Base-by-base conservation (phyloP, 768 basidiomycete species). In the Auricularia sp. region DNA sequence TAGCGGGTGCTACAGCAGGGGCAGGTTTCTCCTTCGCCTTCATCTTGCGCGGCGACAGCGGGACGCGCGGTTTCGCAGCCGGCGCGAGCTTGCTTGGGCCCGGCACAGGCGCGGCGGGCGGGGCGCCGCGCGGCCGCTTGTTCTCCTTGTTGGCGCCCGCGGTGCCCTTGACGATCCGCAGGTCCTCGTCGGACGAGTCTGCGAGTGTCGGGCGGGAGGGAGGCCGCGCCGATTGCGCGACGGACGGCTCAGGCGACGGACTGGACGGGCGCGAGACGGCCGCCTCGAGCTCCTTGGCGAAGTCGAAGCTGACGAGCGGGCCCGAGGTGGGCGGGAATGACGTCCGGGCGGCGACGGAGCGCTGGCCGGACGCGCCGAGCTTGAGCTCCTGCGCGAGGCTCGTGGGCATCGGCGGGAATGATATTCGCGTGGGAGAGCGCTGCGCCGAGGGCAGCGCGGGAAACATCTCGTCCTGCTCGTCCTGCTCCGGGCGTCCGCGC, bases 331-430 rank as follows among this genome's bases (percentile, higher is more conserved):
- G 56, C 10, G 56, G 29, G 56, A 59, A 34, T 0, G 16, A 14
- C 56, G 34, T 59, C 24, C 56, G 56, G 6, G 29, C 8, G 24
- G 24, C 39, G 39, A 42, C 34, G 21, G 56, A 4, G 0, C 29
- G 56, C 14, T 59, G 56, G 29, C 56, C 56, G 16, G 56, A 59
- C 34, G 56, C 56, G 34, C 56, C 56, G 56, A 59, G 56, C 24
- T 59, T 14, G 16, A 59, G 56, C 29, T 59, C 56, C 11, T 10
- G 8, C 13, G 56, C 56, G 56, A 59, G 56, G 24, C 34, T 35
- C 24, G 3, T 24, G 56, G 56, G 56, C 56, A 59, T 29, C 13
- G 56, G 24, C 24, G 56, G 56, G 11, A 33, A 59, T 1, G 24
- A 29, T 4, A 24, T 24, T 10, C 56, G 56, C 21, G 56, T 59